Base-by-base conservation (phyloP, 2,329 filamentous ascomycete species). In the Podosphaera aphanis region DNA sequence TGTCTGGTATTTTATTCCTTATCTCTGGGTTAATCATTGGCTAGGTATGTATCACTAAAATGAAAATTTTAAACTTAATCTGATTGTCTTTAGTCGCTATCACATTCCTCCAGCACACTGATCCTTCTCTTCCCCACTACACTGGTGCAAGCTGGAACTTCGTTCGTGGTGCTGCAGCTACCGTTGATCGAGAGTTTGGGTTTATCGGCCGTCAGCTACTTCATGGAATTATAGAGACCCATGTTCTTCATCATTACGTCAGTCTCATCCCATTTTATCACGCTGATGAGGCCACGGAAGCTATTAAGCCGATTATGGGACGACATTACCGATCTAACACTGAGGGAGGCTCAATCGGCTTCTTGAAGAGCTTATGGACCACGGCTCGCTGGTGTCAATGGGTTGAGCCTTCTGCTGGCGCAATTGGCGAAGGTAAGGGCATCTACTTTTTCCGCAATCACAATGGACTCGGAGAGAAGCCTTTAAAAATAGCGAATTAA, bases 11-110 rank as follows among this genome's bases (percentile, higher is more conserved):
- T 77, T 86, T 59, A 60, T 92, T 48, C 90, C 90, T 33, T 98
- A 95, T 63, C 70, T 94, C 50, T 94, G 88, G 88, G 86, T 94
- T 47, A 93, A 95, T 74, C 85, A 94, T 74, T 95, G 88, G 88
- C 80, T 95, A 47, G 83, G 83, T 90, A 77, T 71, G 82, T 72
- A 37, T 15, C 13, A 23, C 8, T 16, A 2, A 13, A 21, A 25
- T 27, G 25, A 23, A 23, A 18, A 29, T 7, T 8, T 46, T 41
- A 36, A 23, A 38, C 15, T 31, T 3, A 27, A 19, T 3, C 31
- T 19, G n/a, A 44, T 21, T 53, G 23, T 23, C 39, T 15, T 8
- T 55, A 88, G 86, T 95, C 54, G 86, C 86, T 62, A 95, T 95
- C 63, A 95, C 88, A 55, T 95, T 77, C 73, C 77, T 95, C 51